Evolutionary conservation across 2,329 filamentous ascomycete species (phyloP), one percentile per base, ranked within the genome.

Genomic region (Seiridium cupressi): DNA sequence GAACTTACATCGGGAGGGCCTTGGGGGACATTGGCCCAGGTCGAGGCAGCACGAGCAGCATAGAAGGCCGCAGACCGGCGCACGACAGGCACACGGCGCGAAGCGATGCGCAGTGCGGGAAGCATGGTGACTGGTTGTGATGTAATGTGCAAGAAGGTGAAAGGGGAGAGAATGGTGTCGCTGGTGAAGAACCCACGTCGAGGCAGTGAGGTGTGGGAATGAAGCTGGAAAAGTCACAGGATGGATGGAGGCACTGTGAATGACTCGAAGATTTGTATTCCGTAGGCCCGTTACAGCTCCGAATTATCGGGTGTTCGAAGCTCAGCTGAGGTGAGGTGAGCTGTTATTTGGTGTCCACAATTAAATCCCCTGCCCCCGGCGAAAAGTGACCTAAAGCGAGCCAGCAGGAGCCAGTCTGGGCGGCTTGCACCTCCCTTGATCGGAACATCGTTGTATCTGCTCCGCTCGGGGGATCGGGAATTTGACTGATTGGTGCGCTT

Each of bases 11-110:
- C 68, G 74, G 94, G 93, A 85, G 94, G 94, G 65, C 94, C 94
- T 80, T 97, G 92, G 68, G 92, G 89, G 59, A 98, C 92, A 72
- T 91, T 90, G 73, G 91, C 87, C 93, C 94, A 98, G 68, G 90
- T 91, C 63, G 93, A 97, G 68, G 86, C 88, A 70, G 88, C 76
- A 66, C 83, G 85, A 59, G 76, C 67, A 65, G 75, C 76, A 61
- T 74, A 72, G 53, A 79, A 70, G 66, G 68, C 66, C 63, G 73
- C 72, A 63, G 57, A 53, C 35, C 76, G 77, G 64, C 75, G 69
- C 62, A 73, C 74, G 51, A 66, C 69, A 51, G 69, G 62, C 48
- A 76, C 79, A 71, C 79, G 81, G 69, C 84, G 79, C 72, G 79
- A 77, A 65, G 79, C 81, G 66, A 83, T 70, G 75, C 83, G 80